Evolutionary conservation across 2,329 filamentous ascomycete genomes (phyloP).

Genomic region (Immersiporthe knoxdaviesiana): DNA sequence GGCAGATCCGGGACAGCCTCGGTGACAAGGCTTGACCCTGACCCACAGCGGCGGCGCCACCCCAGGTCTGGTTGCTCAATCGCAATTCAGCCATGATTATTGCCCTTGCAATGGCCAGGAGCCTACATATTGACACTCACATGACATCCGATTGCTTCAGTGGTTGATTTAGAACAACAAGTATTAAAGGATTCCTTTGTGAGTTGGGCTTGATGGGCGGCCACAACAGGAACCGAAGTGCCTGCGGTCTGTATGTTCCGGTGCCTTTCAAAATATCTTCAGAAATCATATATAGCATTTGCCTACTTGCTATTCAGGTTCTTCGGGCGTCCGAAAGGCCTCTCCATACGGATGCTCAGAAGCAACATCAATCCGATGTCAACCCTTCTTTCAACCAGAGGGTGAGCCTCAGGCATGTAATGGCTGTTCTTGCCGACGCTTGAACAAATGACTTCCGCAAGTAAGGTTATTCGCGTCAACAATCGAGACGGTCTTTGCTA

Average conservation of each 20-base stretch:
- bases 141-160: not conserved
- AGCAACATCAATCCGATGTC: too few relatives aligned
- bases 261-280: not conserved
- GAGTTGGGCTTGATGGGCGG: not conserved
- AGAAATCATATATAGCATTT: not conserved
- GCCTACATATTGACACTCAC: not conserved
- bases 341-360: not conserved
- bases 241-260: not conserved
- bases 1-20: not conserved
- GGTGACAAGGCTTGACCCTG: slow-evolving; percentile 10
- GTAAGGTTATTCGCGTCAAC: not conserved
- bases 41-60: not conserved
- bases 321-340: not conserved
- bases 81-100: not conserved
- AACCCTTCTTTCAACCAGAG: not conserved
- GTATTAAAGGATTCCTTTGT: not conserved
- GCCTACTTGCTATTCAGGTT: not conserved
- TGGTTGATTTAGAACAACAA: not conserved
- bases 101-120: not conserved
- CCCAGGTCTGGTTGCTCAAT: not conserved
- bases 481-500: not conserved
- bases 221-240: not conserved
- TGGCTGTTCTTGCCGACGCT: not conserved
- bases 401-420: not conserved
- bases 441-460: not conserved